Evolutionary conservation across 2,329 filamentous ascomycete genomes (phyloP).

Genomic region (Alternaria conjuncta): DNA sequence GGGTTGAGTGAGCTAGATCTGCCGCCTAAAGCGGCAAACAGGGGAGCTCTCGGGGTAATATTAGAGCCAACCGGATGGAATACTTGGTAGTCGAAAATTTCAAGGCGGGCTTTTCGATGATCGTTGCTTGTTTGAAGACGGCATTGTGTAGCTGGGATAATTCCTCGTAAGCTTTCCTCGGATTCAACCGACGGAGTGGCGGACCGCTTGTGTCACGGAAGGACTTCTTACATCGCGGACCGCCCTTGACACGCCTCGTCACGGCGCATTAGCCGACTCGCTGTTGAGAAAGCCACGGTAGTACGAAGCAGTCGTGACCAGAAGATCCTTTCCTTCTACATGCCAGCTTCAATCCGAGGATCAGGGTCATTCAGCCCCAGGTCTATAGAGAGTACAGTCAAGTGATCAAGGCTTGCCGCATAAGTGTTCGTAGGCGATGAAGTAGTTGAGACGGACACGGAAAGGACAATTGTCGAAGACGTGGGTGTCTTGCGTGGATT

Average conservation of each 20-base stretch:
- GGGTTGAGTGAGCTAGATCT: slow-evolving; percentile 21
- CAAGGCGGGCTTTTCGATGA: slow-evolving; percentile 23
- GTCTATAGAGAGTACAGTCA: neutral
- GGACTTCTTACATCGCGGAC: neutral
- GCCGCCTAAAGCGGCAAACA: slow-evolving; percentile 26
- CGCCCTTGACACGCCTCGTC: slow-evolving; percentile 3
- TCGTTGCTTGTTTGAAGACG: slow-evolving; percentile 33
- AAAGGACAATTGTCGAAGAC: neutral
- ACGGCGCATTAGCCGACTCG: slow-evolving; percentile 18
- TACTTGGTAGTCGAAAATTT: slow-evolving; percentile 12
- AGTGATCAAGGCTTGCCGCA: neutral
- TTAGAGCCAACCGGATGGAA: slow-evolving; percentile 7
- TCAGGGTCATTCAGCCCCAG: neutral
- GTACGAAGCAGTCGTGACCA: neutral
- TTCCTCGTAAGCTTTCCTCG: slow-evolving; percentile 13
- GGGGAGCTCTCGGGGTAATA: slow-evolving; percentile 3
- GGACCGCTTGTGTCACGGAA: slow-evolving; percentile 32
- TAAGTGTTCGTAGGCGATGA: neutral
- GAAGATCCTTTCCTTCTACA: neutral
- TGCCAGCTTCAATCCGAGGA: neutral
- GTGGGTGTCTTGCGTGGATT: neutral
- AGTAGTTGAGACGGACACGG: neutral
- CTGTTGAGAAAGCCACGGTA: neutral
- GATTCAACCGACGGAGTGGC: slow-evolving; percentile 41
- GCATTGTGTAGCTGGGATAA: slow-evolving; percentile 17